phyloP scores from a whole-genome alignment of 176 grass and related monocot genomes.

The Hsuehochloa calcarea region DNA sequence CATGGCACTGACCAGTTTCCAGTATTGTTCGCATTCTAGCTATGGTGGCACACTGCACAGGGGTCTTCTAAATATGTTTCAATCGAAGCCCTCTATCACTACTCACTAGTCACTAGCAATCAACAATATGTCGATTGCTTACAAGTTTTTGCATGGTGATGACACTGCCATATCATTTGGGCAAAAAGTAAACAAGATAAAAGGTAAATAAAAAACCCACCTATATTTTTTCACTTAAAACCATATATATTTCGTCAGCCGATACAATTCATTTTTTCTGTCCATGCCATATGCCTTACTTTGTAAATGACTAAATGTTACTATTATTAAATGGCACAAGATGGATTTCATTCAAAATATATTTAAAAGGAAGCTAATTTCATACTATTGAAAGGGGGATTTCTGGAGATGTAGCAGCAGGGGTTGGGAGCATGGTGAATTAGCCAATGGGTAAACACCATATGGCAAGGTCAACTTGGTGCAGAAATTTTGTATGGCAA shows the following conservation, averaged over 20 bases:
- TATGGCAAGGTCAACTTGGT: neutral
- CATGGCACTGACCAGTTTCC: neutral
- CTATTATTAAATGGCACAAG: neutral
- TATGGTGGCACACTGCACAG: neutral
- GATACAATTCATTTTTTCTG: neutral
- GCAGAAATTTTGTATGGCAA: neutral
- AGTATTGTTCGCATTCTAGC: neutral
- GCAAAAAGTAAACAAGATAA: neutral
- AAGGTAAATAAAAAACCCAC: neutral
- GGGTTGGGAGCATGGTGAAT: neutral
- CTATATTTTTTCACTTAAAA: neutral
- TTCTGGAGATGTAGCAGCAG: neutral
- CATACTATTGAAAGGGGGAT: neutral
- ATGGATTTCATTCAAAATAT: neutral
- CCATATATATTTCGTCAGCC: neutral
- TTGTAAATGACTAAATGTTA: neutral
- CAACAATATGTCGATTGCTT: neutral
- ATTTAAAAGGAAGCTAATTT: neutral
- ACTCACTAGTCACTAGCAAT: neutral
- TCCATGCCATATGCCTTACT: neutral
- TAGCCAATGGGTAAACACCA: neutral
- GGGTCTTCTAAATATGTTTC: neutral
- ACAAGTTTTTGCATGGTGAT: neutral
- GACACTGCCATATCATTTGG: neutral
- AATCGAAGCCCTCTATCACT: neutral